Conservation (phyloP, 1,284 basidiomycete genomes). For the Papiliotrema laurentii region DNA sequence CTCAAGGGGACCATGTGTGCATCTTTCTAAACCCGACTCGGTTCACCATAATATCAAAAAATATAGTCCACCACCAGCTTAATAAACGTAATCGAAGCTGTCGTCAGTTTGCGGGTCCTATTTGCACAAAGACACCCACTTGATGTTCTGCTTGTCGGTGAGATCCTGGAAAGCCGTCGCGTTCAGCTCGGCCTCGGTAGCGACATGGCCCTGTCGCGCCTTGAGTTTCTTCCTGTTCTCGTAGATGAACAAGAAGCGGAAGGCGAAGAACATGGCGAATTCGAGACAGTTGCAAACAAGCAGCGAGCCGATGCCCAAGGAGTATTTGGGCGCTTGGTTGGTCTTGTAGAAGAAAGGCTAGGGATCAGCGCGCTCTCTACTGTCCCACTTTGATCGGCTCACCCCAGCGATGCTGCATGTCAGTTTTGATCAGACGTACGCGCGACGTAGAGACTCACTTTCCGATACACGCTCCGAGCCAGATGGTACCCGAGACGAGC, state of each 20-base stretch:
- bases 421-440: neutral
- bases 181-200: slow-evolving; percentile 11
- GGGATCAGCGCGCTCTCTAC: neutral
- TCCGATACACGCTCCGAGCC: slow-evolving; percentile 45
- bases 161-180: slow-evolving; percentile 42
- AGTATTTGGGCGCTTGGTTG: slow-evolving; percentile 48
- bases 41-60: too few relatives aligned
- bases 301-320: slow-evolving; percentile 49
- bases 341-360: slow-evolving; percentile 48
- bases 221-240: slow-evolving; percentile 48
- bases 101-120: neutral
- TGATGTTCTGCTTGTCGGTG: slow-evolving; percentile 46
- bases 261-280: slow-evolving; percentile 46
- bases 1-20: too few relatives aligned
- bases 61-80: neutral
- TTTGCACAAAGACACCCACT: slow-evolving; percentile 8
- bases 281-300: slow-evolving; percentile 46
- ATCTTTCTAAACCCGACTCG: too few relatives aligned
- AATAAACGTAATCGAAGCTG: slow-evolving; percentile 21
- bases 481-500: slow-evolving; percentile 43
- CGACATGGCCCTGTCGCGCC: slow-evolving; percentile 24
- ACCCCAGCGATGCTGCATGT: slow-evolving; percentile 41
- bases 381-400: slow-evolving; percentile 35
- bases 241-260: slow-evolving; percentile 47
- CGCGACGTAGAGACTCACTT: slow-evolving; percentile 23